Base-by-base conservation (phyloP, 2,329 filamentous ascomycete genomes). In the Elsinoe ampelina region DNA sequence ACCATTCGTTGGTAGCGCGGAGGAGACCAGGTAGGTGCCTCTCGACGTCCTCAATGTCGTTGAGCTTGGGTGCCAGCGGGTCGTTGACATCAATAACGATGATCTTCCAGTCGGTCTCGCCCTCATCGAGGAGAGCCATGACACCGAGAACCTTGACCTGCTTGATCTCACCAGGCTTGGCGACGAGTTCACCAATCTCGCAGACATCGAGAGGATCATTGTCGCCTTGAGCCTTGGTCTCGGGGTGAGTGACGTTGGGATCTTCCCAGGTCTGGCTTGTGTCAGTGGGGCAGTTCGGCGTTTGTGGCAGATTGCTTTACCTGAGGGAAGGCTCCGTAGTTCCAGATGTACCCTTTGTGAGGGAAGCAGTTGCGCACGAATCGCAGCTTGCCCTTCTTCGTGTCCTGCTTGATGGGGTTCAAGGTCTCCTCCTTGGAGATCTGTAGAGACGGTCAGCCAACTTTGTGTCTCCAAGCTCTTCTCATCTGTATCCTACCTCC, bases 61-160 rank as follows among this genome's bases (percentile, higher is more conserved):
- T 92, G 72, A 98, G 87, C 84, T 95, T 95, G 70, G 88, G 77
- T 58, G 93, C 93, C 63, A 98, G 82, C 65, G 93, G 92, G 79
- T 98, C 93, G 78, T 97, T 95, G 73, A 96, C 78, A 73, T 98
- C 93, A 71, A 98, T 95, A 76, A 97, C 93, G 68, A 98, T 97
- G 79, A 98, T 89, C 85, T 98, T 98, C 93, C 93, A 98, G 83
- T 98, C 93, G 63, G 93, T 98, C 86, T 98, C 93, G 75, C 95
- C 93, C 83, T 98, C 93, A 69, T 98, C 93, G 63, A 98, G 88
- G 65, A 98, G 84, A 66, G 93, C 93, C 93, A 98, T 98, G 72
- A 97, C 90, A 75, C 93, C 93, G 63, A 98, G 87, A 62, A 97
- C 89, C 86, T 97, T 98, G 83, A 98, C 93, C 80, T 97, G 93